Evolutionary conservation across 2,329 filamentous ascomycete species (phyloP).

Genomic region (Xylariaceae sp.): DNA sequence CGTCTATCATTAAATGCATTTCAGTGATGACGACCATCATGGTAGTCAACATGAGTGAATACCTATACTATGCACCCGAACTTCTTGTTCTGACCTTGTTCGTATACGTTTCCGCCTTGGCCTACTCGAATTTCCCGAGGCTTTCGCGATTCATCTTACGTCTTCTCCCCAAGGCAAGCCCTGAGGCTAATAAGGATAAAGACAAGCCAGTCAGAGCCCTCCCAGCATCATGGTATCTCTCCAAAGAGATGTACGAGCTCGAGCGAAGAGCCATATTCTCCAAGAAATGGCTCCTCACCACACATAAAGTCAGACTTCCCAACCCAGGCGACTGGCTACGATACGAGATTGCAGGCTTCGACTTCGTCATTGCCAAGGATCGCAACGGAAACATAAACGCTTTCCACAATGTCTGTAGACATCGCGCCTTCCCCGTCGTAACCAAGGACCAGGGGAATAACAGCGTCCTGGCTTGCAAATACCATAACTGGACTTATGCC

Average conservation of each 20-base stretch:
- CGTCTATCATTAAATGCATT: not conserved
- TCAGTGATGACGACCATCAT: not conserved
- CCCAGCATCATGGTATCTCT: conserved; percentile 48
- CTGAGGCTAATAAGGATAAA: conserved; percentile 5
- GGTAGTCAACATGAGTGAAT: conserved; percentile 13
- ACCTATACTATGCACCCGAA: conserved; percentile 16
- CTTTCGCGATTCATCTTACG: conserved; percentile 4
- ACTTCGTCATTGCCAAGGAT: conserved; percentile 19
- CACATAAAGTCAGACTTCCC: conserved; percentile 33
- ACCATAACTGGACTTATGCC: conserved; percentile 60
- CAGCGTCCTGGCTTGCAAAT: conserved; percentile 53
- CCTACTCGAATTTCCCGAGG: conserved; percentile 11
- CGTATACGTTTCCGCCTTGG: conserved; percentile 16
- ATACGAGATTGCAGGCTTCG: conserved; percentile 18
- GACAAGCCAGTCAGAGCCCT: conserved; percentile 28
- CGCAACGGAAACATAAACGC: conserved; percentile 30
- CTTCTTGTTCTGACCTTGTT: conserved; percentile 15
- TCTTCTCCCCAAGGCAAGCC: conserved; percentile 6
- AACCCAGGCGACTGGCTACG: conserved; percentile 20
- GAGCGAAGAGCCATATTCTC: conserved; percentile 55
- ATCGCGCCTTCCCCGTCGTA: conserved; percentile 56
- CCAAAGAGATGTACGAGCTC: conserved; percentile 50
- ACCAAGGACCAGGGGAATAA: conserved; percentile 45
- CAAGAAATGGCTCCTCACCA: conserved; percentile 51
- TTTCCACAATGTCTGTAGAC: conserved; percentile 59